phyloP scores from a whole-genome alignment of 1,139 yeast genomes.

The Blastobotrys indianensis region DNA sequence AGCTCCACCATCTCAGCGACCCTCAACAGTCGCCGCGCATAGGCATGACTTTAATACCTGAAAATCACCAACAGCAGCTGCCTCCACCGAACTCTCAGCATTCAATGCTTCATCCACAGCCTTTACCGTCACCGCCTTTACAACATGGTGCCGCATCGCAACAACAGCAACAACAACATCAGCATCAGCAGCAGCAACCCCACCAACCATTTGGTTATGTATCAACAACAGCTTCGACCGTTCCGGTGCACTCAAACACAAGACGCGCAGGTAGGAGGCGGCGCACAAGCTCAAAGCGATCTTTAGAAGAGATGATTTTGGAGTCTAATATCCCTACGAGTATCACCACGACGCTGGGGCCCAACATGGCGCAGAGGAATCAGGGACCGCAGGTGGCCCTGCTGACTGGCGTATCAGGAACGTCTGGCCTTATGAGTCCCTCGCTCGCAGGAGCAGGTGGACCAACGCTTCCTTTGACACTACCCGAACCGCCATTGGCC shows the following conservation, averaged over 20 bases:
- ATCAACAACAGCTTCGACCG: conserved; percentile 22
- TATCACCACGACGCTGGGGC: conserved; percentile 14
- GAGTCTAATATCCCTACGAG: conserved; percentile 26
- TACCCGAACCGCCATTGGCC: conserved; percentile 34
- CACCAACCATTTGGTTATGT: conserved; percentile 21
- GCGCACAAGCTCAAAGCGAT: conserved; percentile 27
- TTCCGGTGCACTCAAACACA: conserved; percentile 18
- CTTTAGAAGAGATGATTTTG: conserved; percentile 28
- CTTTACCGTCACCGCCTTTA: conserved; percentile 11
- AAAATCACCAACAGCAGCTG: not conserved
- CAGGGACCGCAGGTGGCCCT: conserved; percentile 17
- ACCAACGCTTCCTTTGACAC: conserved; percentile 26
- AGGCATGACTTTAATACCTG: not conserved
- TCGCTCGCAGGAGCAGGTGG: conserved; percentile 13
- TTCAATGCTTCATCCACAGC: not conserved
- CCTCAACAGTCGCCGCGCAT: not conserved
- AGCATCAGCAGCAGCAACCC: conserved; percentile 14
- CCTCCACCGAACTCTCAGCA: conserved; percentile 1
- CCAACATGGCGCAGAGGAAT: conserved; percentile 9
- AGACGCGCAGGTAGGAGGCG: conserved; percentile 20
- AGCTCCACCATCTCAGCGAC: not conserved
- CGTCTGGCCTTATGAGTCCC: conserved; percentile 12
- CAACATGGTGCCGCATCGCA: not conserved
- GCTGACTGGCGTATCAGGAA: conserved; percentile 15
- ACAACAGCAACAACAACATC: conserved; percentile 7